Conservation (phyloP, 805 yeast genomes). For the Wickerhamiella domercqiae region DNA sequence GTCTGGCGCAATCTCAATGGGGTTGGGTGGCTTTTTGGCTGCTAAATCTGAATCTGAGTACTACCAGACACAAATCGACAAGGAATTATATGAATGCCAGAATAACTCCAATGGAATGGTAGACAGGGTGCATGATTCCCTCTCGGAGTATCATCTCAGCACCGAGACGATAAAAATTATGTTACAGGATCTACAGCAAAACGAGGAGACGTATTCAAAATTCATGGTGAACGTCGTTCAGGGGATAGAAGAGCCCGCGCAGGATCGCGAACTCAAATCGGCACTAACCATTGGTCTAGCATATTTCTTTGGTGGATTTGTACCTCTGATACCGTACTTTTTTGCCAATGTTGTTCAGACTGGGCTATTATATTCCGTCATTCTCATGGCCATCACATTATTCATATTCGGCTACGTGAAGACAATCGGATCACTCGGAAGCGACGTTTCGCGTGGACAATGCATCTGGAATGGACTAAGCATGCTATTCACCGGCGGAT, state of each 20-base stretch:
- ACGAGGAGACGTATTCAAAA: slow-evolving; percentile 67
- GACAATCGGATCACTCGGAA: slow-evolving; percentile 73
- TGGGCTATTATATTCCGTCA: slow-evolving; percentile 59
- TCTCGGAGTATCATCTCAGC: slow-evolving; percentile 51
- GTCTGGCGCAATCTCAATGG: slow-evolving; percentile 96
- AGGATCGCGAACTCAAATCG: slow-evolving; percentile 72
- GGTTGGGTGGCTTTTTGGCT: slow-evolving; percentile 90
- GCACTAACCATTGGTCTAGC: slow-evolving; percentile 83
- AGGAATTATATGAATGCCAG: slow-evolving; percentile 18
- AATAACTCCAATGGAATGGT: slow-evolving; percentile 31
- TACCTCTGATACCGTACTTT: slow-evolving; percentile 84
- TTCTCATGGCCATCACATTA: slow-evolving; percentile 73
- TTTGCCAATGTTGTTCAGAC: slow-evolving; percentile 59
- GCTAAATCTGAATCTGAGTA: slow-evolving; percentile 61
- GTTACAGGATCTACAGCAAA: slow-evolving; percentile 59
- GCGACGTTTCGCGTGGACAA: slow-evolving; percentile 37
- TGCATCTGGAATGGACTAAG: slow-evolving; percentile 62
- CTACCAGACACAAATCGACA: slow-evolving; percentile 19
- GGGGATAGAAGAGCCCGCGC: slow-evolving; percentile 93
- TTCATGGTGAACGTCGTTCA: slow-evolving; percentile 77
- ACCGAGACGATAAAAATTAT: slow-evolving; percentile 62
- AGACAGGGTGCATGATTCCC: slow-evolving; percentile 66
- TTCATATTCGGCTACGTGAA: slow-evolving; percentile 78
- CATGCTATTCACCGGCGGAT: slow-evolving; percentile 91
- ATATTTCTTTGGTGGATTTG: slow-evolving; percentile 82